Percentiles rank a stretch among this genome's conserved stretches.
These are phyloP conservation scores for Pelargonium exstipulatum DNA, from an alignment of 441 rosid genomes.

Conservation along the genomic window DNA sequence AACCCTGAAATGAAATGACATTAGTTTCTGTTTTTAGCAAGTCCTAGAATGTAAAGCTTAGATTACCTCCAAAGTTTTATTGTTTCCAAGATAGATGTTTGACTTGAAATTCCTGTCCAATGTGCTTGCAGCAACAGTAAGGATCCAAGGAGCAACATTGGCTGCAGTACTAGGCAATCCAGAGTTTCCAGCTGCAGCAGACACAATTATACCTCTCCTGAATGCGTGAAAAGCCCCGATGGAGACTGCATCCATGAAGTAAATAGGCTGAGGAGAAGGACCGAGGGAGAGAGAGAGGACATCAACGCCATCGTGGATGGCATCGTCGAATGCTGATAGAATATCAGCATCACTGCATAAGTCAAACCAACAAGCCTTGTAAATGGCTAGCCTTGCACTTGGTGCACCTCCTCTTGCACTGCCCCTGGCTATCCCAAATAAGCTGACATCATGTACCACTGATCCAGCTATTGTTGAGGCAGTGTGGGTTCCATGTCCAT, in stretches of 20 bases:
- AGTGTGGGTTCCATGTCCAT: conserved; percentile 48
- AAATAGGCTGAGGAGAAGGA: conserved; percentile 31
- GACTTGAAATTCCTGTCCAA: conserved; percentile 36
- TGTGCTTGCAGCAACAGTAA: conserved; percentile 46
- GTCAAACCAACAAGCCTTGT: conserved; percentile 45
- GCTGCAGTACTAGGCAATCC: conserved; percentile 31
- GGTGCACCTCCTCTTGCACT: conserved; percentile 46
- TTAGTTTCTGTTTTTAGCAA: neutral
- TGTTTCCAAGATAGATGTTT: conserved; percentile 34
- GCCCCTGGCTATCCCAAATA: conserved; percentile 40
- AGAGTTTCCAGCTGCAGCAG: conserved; percentile 43
- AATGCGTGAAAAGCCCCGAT: conserved; percentile 48
- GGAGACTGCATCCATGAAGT: conserved; percentile 30
- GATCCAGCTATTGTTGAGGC: conserved; percentile 40
- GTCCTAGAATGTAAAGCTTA: no score
- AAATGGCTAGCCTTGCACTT: conserved; percentile 42
- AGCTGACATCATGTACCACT: conserved; percentile 30
- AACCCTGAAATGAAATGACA: conserved; percentile 29
- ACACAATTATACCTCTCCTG: conserved; percentile 36
- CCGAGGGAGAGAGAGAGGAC: conserved; percentile 46
- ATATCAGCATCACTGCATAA: conserved; percentile 36
- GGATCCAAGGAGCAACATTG: conserved; percentile 50
- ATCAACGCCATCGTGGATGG: conserved; percentile 39
- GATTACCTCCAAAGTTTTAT: conserved; percentile 34
- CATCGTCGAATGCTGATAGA: conserved; percentile 45